These are phyloP conservation scores for Brasenia schreberi DNA, from an alignment of 164 flowering plant genomes.

Conservation along the genomic window DNA sequence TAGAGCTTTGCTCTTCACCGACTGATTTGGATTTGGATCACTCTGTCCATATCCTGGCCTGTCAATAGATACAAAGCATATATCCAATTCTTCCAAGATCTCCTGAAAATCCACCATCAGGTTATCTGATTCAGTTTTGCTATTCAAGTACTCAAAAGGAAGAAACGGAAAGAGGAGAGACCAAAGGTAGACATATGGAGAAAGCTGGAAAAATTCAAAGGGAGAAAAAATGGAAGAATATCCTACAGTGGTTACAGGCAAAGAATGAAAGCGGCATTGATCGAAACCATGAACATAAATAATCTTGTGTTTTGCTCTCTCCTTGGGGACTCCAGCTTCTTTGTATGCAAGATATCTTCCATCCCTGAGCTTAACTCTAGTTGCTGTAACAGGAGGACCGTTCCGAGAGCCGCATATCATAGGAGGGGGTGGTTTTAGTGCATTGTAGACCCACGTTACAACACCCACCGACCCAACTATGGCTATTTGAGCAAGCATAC, in stretches of 20 bases:
- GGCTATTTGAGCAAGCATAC: conserved; percentile 19
- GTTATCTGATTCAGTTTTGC: no score
- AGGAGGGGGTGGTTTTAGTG: conserved; percentile 32
- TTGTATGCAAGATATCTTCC: conserved; percentile 50
- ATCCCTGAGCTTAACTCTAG: conserved; percentile 42
- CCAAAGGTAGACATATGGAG: not conserved
- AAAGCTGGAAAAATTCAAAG: not conserved
- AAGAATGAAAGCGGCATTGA: conserved; percentile 5
- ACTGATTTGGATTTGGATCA: conserved; percentile 39
- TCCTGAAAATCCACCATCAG: conserved; percentile 18
- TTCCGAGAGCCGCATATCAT: conserved; percentile 33
- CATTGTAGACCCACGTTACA: conserved; percentile 29
- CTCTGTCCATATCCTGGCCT: conserved; percentile 68
- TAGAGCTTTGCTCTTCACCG: conserved; percentile 45
- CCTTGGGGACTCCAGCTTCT: conserved; percentile 36
- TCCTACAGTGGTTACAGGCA: conserved; percentile 9
- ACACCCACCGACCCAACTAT: conserved; percentile 20
- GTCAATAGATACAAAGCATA: conserved; percentile 33
- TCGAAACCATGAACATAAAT: conserved; percentile 34
- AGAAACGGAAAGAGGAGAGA: not conserved
- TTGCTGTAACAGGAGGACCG: conserved; percentile 43
- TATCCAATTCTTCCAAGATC: conserved; percentile 32
- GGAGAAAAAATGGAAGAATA: not conserved
- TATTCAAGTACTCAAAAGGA: not conserved
- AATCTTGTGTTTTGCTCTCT: conserved; percentile 35